Base-by-base conservation (phyloP, 2,329 filamentous ascomycete species). In the Fusarium hostae region DNA sequence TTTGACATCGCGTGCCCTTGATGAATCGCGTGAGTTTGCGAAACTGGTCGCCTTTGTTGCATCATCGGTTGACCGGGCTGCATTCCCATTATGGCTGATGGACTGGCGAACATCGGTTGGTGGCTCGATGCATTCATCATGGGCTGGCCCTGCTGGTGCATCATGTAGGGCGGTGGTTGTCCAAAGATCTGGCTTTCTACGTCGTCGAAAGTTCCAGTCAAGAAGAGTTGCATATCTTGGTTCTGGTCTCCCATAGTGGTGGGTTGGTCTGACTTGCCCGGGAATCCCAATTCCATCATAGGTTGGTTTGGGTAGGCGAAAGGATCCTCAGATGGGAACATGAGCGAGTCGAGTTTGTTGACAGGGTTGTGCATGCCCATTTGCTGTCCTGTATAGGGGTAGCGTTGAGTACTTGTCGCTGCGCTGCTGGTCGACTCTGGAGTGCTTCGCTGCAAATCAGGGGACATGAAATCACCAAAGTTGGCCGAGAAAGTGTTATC, bases 271-370 rank as follows among this genome's bases (percentile, higher is more conserved):
- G 78, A 74, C 67, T 80, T 80, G 32, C 77, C 72, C 30, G 81
- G 80, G 73, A 80, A 83, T 13, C 85, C 85, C 43, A 88, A 83
- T 73, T 89, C 85, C 83, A 91, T 90, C 83, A 92, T 89, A 1
- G 92, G 90, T 71, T 94, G 92, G 75, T 91, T 94, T 0, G 92
- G 92, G 75, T 95, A 96, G 0, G 91, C 91, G 70, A 95, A 92
- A 0, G 93, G 92, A 75, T 95, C 92, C 37, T 89, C 87, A 1
- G 92, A 91, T 2, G 92, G 91, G 76, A 95, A 95, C 91, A 95
- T 94, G 82, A 95, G 89, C 6, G 90, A 89, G 64, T 91, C 91
- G 10, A 95, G 86, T 77, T 93, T 92, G 71, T 92, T 88, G 20
- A 94, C 83, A 8, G 83, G 82, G 73, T 84, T 87, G 50, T 81